These are phyloP conservation scores for Cladosporium sp. DNA, from an alignment of 2,329 filamentous ascomycete species.

Conservation along the genomic window DNA sequence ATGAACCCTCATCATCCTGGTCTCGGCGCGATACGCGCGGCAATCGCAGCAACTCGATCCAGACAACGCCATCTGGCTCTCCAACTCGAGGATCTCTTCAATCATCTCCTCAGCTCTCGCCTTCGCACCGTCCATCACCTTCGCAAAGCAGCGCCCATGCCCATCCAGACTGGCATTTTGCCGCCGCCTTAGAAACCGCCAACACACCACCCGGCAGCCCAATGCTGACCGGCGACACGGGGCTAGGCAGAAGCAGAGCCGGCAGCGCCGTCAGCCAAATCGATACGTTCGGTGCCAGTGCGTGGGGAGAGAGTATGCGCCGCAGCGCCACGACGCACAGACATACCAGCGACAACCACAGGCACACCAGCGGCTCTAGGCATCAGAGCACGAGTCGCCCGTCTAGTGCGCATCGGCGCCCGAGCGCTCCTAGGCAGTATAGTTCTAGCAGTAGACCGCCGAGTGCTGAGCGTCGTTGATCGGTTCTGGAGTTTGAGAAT, in stretches of 20 bases:
- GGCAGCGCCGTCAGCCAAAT: conserved; percentile 69
- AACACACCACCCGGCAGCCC: conserved; percentile 29
- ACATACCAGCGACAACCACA: conserved; percentile 4
- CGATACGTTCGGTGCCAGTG: conserved; percentile 79
- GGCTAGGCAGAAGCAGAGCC: conserved; percentile 50
- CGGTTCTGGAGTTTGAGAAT: no score
- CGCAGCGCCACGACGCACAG: conserved; percentile 66
- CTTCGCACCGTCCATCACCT: conserved; percentile 18
- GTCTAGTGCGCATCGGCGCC: conserved; percentile 1
- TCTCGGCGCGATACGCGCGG: conserved; percentile 15
- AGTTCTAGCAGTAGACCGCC: conserved; percentile 8
- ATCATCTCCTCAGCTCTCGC: conserved; percentile 13
- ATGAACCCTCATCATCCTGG: neutral
- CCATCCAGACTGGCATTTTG: conserved; percentile 44
- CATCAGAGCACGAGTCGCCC: neutral
- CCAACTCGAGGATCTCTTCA: conserved; percentile 6
- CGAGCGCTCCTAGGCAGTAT: conserved; percentile 7
- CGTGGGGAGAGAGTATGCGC: conserved; percentile 89
- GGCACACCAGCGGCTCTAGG: neutral
- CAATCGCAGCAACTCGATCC: conserved; percentile 28
- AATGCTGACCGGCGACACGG: conserved; percentile 8
- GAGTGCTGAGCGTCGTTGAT: no score
- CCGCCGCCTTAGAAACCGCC: conserved; percentile 36
- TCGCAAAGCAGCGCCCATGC: conserved; percentile 29
- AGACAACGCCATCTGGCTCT: conserved; percentile 13